Percentiles rank a stretch among this genome's conserved stretches.
Evolutionary conservation across 768 basidiomycete species (phyloP).

Genomic region (Auricularia sp.): DNA sequence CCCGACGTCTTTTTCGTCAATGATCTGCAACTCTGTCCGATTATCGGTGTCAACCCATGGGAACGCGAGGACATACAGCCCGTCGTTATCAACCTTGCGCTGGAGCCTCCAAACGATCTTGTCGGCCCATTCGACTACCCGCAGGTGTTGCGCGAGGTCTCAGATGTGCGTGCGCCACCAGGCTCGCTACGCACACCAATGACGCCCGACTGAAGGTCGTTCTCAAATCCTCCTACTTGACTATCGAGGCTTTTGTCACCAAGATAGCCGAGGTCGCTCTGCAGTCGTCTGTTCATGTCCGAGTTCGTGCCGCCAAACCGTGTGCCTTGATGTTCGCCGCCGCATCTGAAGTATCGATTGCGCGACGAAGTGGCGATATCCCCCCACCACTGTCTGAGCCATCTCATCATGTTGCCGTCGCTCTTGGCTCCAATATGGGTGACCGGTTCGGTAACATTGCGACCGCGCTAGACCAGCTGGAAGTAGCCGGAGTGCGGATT

Average conservation of each 20-base stretch:
- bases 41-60: conserved; percentile 58
- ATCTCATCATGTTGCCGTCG: conserved; percentile 43
- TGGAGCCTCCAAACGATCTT: conserved; percentile 15
- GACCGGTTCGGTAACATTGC: conserved; percentile 79
- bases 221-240: conserved; percentile 39
- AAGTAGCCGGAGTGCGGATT: conserved; percentile 39
- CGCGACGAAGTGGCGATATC: conserved; percentile 14
- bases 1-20: conserved; percentile 29
- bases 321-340: conserved; percentile 56
- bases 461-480: conserved; percentile 60
- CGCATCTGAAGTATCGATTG: conserved; percentile 54
- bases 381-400: conserved; percentile 13
- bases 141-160: conserved; percentile 24
- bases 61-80: conserved; percentile 59
- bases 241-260: conserved; percentile 62
- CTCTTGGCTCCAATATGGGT: conserved; percentile 84
- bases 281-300: conserved; percentile 26
- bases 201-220: conserved; percentile 32
- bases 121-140: conserved; percentile 28
- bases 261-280: conserved; percentile 41
- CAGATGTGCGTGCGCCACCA: conserved; percentile 22
- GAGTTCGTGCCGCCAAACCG: conserved; percentile 59
- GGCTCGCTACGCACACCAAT: background rate
- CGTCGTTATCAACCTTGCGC: conserved; percentile 41
- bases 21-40: conserved; percentile 38